Conservation (phyloP, 208 protist species). For the Angomonas ambiguus region DNA sequence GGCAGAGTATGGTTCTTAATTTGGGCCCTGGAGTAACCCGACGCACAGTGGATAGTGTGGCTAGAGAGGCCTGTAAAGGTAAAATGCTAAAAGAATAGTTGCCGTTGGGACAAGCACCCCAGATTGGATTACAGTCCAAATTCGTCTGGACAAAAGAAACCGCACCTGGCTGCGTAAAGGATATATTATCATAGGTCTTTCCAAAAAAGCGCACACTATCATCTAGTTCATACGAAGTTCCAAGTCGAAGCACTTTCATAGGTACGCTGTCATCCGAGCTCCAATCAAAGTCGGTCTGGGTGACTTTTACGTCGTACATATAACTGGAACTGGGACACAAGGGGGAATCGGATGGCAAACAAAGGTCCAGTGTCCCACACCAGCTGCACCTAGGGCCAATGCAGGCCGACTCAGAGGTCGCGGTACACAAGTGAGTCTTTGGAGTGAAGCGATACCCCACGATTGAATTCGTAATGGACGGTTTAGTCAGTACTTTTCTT, state of each 20-base stretch:
- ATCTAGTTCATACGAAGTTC: neutral
- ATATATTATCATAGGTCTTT: neutral
- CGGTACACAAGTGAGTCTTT: neutral
- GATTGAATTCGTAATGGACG: neutral
- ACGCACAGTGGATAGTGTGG: neutral
- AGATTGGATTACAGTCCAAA: slow-evolving; percentile 9
- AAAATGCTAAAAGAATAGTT: slow-evolving; percentile 22
- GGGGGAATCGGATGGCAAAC: neutral
- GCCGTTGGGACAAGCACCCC: slow-evolving; percentile 20
- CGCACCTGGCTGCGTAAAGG: neutral
- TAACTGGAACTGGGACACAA: neutral
- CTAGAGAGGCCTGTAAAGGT: slow-evolving; percentile 11
- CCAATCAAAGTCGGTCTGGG: neutral
- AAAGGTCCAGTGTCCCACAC: neutral
- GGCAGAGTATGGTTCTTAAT: neutral
- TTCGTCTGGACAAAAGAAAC: neutral
- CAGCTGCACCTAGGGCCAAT: neutral
- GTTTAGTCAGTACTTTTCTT: neutral
- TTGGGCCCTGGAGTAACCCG: neutral
- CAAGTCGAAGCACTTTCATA: too few species aligned
- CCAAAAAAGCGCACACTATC: neutral
- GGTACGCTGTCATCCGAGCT: neutral
- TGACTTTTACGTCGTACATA: neutral
- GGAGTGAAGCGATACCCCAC: slow-evolving; percentile 1
- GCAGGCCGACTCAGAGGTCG: neutral